phyloP scores from a whole-genome alignment of 2,329 filamentous ascomycete genomes.

The Podosphaera fusca region DNA sequence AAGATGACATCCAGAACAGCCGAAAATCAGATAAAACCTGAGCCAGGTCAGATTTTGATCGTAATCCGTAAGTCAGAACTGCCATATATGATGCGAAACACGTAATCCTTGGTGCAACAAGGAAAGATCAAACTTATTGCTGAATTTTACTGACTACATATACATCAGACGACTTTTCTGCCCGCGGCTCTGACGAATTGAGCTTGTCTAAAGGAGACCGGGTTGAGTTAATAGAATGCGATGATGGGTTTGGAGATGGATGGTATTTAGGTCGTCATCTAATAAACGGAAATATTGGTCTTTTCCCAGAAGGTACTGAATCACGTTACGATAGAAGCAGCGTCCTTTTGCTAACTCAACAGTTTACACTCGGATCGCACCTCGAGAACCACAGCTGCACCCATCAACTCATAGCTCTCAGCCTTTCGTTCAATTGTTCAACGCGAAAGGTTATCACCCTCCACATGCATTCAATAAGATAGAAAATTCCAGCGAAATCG shows the following conservation, averaged over 20 bases:
- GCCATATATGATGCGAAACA: not conserved
- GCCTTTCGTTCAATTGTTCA: not conserved
- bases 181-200: constrained; percentile 80
- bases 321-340: not conserved
- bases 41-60: constrained; percentile 41
- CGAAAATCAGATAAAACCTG: constrained; percentile 21
- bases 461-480: constrained; percentile 2
- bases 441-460: constrained; percentile 2
- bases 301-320: constrained; percentile 54
- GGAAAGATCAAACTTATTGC: not conserved
- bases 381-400: constrained; percentile 13
- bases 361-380: constrained; percentile 18
- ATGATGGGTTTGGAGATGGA: constrained; percentile 74
- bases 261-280: constrained; percentile 64
- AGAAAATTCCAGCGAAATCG: constrained; percentile 1
- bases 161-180: constrained; percentile 62
- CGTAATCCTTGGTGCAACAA: not conserved
- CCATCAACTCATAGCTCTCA: constrained; percentile 6
- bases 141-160: constrained; percentile 4
- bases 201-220: constrained; percentile 66
- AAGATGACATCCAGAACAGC: constrained; percentile 21
- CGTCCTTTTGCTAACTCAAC: constrained; percentile 2
- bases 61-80: constrained; percentile 41
- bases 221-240: constrained; percentile 61
- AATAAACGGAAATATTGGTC: constrained; percentile 47